Evolutionary conservation across 345 rosid species (phyloP), one percentile per base, ranked within the genome.

Genomic region (Salix dunnii): DNA sequence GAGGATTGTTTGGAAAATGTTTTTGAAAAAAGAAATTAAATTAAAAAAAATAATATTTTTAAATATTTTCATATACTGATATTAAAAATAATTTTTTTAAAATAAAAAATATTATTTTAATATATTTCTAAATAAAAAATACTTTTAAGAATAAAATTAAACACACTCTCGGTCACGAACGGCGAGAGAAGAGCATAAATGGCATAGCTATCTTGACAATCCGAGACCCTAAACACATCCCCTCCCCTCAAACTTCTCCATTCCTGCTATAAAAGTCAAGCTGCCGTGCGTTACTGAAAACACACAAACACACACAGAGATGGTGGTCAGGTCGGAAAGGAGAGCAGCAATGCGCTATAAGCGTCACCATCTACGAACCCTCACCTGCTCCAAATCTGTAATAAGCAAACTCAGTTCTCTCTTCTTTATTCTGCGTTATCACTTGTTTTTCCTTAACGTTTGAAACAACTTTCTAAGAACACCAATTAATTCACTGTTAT

Each of bases 321-420:
- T 89, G 95, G 92, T 71, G 48, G 83, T 84, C 25, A 83, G 82
- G 78, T 58, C 82, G 62, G 87, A 79, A 70, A 89, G 87, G 73
- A 86, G 83, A 81, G 48, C 74, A 18, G 82, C 87, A 73, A 7
- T 80, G 74, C 85, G 82, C 69, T 83, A 84, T 70, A 90, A 85
- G 87, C 79, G 84, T 87, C 89, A 77, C 40, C 78, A 82, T 83
- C 83, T 87, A 51, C 83, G 79, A 83, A 74, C 77, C 62, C 86
- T 80, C 76, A 74, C 85, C 67, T 69, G 48, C 81, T 86, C 86
- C 82, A 87, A 88, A 89, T 82, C 84, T 58, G 97, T 90, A 86
- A 81, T 7, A 17, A n/a, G 4, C 35, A 13, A 55, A 48, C 12
- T 10, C 36, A 68, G 27, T 71, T 23, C 7, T 36, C 17, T 38